Evolutionary conservation across 2,329 filamentous ascomycete genomes (phyloP), one percentile per base, ranked within the genome.

Genomic region (Exophiala calicioides): DNA sequence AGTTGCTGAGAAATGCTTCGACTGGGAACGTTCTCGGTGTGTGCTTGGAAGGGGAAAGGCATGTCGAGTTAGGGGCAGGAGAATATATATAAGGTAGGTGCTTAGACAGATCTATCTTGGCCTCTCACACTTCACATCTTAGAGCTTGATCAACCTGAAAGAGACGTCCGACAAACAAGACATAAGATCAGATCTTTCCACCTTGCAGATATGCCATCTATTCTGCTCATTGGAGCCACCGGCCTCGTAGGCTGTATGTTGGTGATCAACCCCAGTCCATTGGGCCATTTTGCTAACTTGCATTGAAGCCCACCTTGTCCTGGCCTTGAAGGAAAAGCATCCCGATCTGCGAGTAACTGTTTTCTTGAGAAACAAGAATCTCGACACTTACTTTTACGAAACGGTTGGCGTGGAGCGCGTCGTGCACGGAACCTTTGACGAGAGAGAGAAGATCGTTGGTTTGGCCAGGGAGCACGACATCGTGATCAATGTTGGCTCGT

Each of bases 341-440:
- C 40, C 40, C 2, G 29, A 35, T n/a, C 13, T 50, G 3, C 31
- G 40, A 27, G 34, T 50, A 8, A 50, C 46, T 3, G 46, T 50
- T 4, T 44, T 50, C 34, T 24, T 50, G 6, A 39, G 46, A 3
- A 50, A 44, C 18, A 39, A 33, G 19, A 24, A 19, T 12, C 12
- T 50, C 15, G 46, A 50, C 20, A 39, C 7, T 3, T 50, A 50
- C 21, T 29, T 50, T 20, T 44, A 38, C n/a, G 40, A 50, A n/a
- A 50, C 40, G 3, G 46, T 40, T n/a, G 27, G 29, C 6, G 34
- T 44, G 5, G 30, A 40, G n/a, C 39, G 40, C 16, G 39, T 50
- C 30, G 40, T 50, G 4, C 46, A 50, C 19, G 46, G 46, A 6
- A 50, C 40, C n/a, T 50, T 50, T 19, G 47, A 50, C 24, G 47